Evolutionary conservation across 331 rosid genomes (phyloP).

Genomic region (Erythrophleum ivorense): DNA sequence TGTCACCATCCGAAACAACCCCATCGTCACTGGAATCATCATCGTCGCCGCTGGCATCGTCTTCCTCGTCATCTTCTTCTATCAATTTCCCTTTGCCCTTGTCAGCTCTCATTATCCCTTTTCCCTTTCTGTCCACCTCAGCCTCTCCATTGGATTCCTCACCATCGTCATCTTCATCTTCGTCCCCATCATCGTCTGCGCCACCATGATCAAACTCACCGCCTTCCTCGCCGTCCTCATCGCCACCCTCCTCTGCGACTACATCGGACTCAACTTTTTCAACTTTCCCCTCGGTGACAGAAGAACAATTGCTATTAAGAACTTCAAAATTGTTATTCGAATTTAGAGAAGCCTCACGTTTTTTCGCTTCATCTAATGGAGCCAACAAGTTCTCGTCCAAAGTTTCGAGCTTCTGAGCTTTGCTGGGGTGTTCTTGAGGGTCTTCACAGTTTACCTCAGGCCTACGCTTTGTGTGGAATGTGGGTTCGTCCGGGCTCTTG

Average conservation of each 20-base stretch:
- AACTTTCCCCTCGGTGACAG: conserved; percentile 34
- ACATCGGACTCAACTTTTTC: conserved; percentile 22
- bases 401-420: conserved; percentile 55
- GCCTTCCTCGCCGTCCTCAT: neutral
- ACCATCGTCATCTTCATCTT: conserved; percentile 33
- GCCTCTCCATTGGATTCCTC: conserved; percentile 51
- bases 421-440: conserved; percentile 48
- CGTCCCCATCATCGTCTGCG: conserved; percentile 24
- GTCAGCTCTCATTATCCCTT: conserved; percentile 63
- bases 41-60: conserved; percentile 4
- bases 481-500: conserved; percentile 47
- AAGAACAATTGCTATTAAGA: conserved; percentile 33
- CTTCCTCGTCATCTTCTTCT: conserved; percentile 58
- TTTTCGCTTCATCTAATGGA: neutral
- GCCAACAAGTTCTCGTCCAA: conserved; percentile 22
- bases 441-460: conserved; percentile 53
- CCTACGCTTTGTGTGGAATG: conserved; percentile 74
- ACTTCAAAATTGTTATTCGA: conserved; percentile 21
- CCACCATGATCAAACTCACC: conserved; percentile 26
- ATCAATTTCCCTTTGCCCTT: conserved; percentile 92
- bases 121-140: conserved; percentile 75
- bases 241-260: conserved; percentile 33
- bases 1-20: conserved; percentile 54
- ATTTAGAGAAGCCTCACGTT: neutral
- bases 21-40: conserved; percentile 58